These are phyloP conservation scores for Pterula multifida DNA, from an alignment of 1,284 basidiomycete species.

Conservation along the genomic window DNA sequence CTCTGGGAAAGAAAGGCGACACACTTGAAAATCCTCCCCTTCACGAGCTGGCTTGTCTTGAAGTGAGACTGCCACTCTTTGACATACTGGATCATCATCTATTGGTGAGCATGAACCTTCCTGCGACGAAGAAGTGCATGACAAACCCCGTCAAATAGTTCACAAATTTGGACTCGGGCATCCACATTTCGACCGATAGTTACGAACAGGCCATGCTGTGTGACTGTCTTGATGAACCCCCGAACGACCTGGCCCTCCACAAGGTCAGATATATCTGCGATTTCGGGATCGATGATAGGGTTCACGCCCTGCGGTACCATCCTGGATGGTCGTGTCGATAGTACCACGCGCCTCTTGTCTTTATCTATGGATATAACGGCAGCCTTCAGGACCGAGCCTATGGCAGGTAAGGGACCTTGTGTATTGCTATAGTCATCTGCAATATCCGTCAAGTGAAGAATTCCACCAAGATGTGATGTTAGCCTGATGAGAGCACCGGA, in stretches of 20 bases:
- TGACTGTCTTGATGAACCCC: slow-evolving; percentile 84
- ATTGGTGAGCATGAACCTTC: neutral
- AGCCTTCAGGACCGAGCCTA: slow-evolving; percentile 61
- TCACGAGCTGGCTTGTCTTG: slow-evolving; percentile 73
- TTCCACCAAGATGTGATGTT: slow-evolving; percentile 55
- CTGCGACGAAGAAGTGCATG: neutral
- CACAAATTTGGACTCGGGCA: slow-evolving; percentile 88
- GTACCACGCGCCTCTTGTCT: slow-evolving; percentile 52
- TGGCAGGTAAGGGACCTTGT: slow-evolving; percentile 44
- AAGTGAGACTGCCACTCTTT: slow-evolving; percentile 93
- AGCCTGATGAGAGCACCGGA: slow-evolving; percentile 71
- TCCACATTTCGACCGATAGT: slow-evolving; percentile 73
- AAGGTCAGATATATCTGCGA: slow-evolving; percentile 54
- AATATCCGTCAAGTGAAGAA: slow-evolving; percentile 71
- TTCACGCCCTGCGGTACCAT: slow-evolving; percentile 37
- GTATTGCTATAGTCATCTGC: slow-evolving; percentile 62
- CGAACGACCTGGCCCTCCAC: slow-evolving; percentile 65
- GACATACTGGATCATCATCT: slow-evolving; percentile 52
- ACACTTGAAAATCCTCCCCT: slow-evolving; percentile 73
- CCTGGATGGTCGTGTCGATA: slow-evolving; percentile 73
- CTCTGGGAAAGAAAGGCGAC: slow-evolving; percentile 10
- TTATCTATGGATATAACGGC: slow-evolving; percentile 59
- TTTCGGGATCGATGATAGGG: slow-evolving; percentile 58
- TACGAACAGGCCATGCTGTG: slow-evolving; percentile 87
- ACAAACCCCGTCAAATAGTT: slow-evolving; percentile 81